Conservation (phyloP, 495 filamentous ascomycete species). For the Hypoxylon trugodes region DNA sequence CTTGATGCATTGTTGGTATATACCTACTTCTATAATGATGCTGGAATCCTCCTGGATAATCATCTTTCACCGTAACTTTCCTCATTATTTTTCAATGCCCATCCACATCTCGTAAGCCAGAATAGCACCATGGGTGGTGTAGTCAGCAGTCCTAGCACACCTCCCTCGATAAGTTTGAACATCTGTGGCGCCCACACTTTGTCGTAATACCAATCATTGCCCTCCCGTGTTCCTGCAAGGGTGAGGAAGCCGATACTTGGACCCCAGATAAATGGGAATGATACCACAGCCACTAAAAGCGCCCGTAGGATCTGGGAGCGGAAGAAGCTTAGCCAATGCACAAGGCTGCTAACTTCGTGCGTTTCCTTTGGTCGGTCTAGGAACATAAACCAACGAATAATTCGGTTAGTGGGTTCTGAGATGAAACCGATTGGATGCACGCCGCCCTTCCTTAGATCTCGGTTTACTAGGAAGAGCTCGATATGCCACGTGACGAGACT, state of each 20-base stretch:
- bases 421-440: slow-evolving; percentile 54
- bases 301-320: slow-evolving; percentile 36
- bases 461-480: slow-evolving; percentile 47
- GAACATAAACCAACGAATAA: slow-evolving; percentile 52
- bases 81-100: slow-evolving; percentile 47
- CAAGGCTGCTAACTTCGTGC: slow-evolving; percentile 33
- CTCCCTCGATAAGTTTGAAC: slow-evolving; percentile 55
- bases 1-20: slow-evolving; percentile 23
- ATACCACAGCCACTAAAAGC: slow-evolving; percentile 43
- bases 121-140: slow-evolving; percentile 52
- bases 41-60: background rate
- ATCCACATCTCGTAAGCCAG: slow-evolving; percentile 54
- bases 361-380: slow-evolving; percentile 43
- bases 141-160: slow-evolving; percentile 46
- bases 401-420: slow-evolving; percentile 30
- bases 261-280: slow-evolving; percentile 48
- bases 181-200: slow-evolving; percentile 52
- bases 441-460: slow-evolving; percentile 46
- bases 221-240: slow-evolving; percentile 35
- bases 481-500: slow-evolving; percentile 44
- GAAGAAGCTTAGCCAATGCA: slow-evolving; percentile 42
- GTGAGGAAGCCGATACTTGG: slow-evolving; percentile 53
- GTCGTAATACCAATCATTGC: slow-evolving; percentile 52
- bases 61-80: slow-evolving; percentile 37
- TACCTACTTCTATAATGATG: slow-evolving; percentile 21